phyloP scores from a whole-genome alignment of 495 filamentous ascomycete species.

The Cercophora newfieldiana region DNA sequence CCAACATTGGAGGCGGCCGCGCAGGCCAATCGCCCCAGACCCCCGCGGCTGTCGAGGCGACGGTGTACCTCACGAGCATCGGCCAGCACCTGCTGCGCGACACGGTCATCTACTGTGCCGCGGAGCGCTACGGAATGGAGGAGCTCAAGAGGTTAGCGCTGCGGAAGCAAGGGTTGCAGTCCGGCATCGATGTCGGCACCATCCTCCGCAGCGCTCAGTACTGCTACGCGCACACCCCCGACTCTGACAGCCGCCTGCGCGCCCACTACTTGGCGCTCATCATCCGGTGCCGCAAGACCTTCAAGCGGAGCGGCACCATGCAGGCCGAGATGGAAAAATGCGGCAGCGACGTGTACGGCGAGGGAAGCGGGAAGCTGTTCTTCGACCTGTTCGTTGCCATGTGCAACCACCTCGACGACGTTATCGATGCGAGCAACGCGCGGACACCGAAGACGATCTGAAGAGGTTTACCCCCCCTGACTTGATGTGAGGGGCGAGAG shows the following conservation, averaged over 20 bases:
- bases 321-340: constrained; percentile 91
- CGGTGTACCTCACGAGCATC: constrained; percentile 65
- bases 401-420: constrained; percentile 94
- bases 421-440: constrained; percentile 63
- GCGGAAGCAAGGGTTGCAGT: constrained; percentile 88
- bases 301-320: constrained; percentile 96
- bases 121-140: constrained; percentile 80
- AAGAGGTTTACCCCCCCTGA: constrained; percentile 16
- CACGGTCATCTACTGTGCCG: constrained; percentile 89
- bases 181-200: constrained; percentile 78
- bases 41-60: constrained; percentile 65
- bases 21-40: constrained; percentile 40
- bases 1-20: constrained; percentile 51
- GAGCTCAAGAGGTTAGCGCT: constrained; percentile 86
- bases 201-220: constrained; percentile 89
- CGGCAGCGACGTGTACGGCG: constrained; percentile 41
- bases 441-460: constrained; percentile 53
- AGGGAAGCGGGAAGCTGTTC: constrained; percentile 81
- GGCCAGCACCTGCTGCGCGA: constrained; percentile 77
- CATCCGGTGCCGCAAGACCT: constrained; percentile 88
- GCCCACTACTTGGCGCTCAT: constrained; percentile 94
- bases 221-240: constrained; percentile 90
- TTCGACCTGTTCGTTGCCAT: constrained; percentile 97
- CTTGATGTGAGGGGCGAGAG: constrained; percentile 5
- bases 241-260: constrained; percentile 84